phyloP scores from a whole-genome alignment of 2,329 filamentous ascomycete genomes.

The Penicillium brevicompactum region DNA sequence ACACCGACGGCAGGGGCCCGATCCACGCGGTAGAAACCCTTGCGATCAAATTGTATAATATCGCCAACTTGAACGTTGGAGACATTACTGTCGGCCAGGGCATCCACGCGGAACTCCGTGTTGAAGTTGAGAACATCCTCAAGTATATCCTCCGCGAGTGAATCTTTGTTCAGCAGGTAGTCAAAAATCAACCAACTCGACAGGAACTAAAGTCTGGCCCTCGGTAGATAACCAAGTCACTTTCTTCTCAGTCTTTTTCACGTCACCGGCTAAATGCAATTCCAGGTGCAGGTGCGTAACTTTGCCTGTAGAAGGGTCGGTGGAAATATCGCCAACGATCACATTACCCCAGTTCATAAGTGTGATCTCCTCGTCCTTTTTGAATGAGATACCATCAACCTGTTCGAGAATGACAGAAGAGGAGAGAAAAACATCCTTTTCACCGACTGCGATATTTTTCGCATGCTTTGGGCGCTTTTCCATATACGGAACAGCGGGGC shows the following conservation, averaged over 20 bases:
- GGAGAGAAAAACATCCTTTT: slow-evolving; percentile 81
- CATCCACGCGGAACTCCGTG: slow-evolving; percentile 74
- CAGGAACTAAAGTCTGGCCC: slow-evolving; percentile 73
- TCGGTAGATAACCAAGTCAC: slow-evolving; percentile 86
- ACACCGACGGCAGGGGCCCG: slow-evolving; percentile 59
- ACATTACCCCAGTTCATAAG: slow-evolving; percentile 89
- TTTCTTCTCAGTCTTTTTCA: slow-evolving; percentile 96
- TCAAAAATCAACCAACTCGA: slow-evolving; percentile 95
- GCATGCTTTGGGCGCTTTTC: slow-evolving; percentile 83
- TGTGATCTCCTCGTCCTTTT: slow-evolving; percentile 85
- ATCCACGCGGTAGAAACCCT: slow-evolving; percentile 89
- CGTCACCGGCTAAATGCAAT: slow-evolving; percentile 87
- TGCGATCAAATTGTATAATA: slow-evolving; percentile 92
- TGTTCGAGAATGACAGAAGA: slow-evolving; percentile 80
- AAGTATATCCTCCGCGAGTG: slow-evolving; percentile 81
- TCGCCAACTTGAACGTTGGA: slow-evolving; percentile 78
- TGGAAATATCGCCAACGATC: slow-evolving; percentile 53
- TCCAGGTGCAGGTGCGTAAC: slow-evolving; percentile 76
- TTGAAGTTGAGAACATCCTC: slow-evolving; percentile 79
- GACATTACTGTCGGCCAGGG: slow-evolving; percentile 79
- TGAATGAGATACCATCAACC: slow-evolving; percentile 79
- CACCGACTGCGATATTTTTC: slow-evolving; percentile 83
- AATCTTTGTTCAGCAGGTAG: slow-evolving; percentile 93
- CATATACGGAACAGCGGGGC: slow-evolving; percentile 62
- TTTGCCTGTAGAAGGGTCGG: slow-evolving; percentile 51